Evolutionary conservation across 176 grass and related monocot genomes (phyloP).

Genomic region (Neostapfia colusana): DNA sequence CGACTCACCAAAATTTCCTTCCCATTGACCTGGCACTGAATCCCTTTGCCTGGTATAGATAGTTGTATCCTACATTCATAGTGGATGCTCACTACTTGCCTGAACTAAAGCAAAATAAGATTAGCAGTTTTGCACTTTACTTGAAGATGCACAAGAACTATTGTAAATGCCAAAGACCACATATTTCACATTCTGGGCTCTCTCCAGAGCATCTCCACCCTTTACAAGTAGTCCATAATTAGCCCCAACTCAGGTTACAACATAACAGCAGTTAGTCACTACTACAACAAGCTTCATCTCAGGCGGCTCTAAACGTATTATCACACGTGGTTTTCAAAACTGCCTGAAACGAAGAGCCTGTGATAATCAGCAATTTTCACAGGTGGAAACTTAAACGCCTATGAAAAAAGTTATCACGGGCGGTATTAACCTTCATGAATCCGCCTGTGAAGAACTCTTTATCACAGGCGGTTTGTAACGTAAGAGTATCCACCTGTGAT

Average conservation of each 20-base stretch:
- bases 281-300: too few species aligned
- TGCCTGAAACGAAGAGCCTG: too few species aligned
- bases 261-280: constrained; percentile 93
- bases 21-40: constrained; percentile 62
- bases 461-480: too few species aligned
- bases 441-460: too few species aligned
- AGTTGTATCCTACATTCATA: too few species aligned
- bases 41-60: constrained; percentile 83
- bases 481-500: too few species aligned
- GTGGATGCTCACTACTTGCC: constrained; percentile 94
- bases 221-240: constrained; percentile 77
- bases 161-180: constrained; percentile 53
- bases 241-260: constrained; percentile 78
- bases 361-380: too few species aligned
- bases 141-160: neutral
- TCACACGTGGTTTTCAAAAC: too few species aligned
- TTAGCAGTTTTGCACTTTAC: neutral
- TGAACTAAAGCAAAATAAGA: constrained; percentile 46
- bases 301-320: too few species aligned
- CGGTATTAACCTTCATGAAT: too few species aligned
- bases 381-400: too few species aligned
- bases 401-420: too few species aligned
- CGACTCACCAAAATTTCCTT: constrained; percentile 75
- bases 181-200: constrained; percentile 64
- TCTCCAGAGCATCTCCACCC: constrained; percentile 79